Evolutionary conservation across 768 basidiomycete species (phyloP).

Genomic region (Piloderma croceum): DNA sequence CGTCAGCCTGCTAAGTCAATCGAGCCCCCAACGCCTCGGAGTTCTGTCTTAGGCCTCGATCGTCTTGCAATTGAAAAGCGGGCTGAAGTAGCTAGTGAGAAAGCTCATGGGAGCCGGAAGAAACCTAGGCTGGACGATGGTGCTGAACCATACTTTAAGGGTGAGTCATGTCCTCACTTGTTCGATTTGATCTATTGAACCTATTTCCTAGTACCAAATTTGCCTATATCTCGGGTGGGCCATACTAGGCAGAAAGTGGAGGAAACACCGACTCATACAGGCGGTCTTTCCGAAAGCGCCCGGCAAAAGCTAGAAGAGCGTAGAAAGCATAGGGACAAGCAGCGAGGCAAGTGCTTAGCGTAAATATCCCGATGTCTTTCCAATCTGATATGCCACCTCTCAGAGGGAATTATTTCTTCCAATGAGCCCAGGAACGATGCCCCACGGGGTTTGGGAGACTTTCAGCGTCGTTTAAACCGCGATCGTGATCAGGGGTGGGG

Average conservation of each 20-base stretch:
- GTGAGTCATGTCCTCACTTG: conserved; percentile 35
- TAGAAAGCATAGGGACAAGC: conserved; percentile 61
- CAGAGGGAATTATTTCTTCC: conserved; percentile 68
- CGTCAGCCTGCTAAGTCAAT: conserved; percentile 65
- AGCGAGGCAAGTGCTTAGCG: conserved; percentile 44
- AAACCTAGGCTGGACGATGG: conserved; percentile 50
- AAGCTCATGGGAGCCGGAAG: conserved; percentile 53
- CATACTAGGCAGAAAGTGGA: conserved; percentile 71
- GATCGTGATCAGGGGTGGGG: conserved; percentile 50
- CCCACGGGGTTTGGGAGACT: conserved; percentile 84
- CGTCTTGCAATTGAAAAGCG: conserved; percentile 85
- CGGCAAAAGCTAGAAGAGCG: conserved; percentile 72
- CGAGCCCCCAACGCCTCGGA: conserved; percentile 71
- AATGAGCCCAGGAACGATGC: conserved; percentile 52
- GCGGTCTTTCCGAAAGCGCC: conserved; percentile 77
- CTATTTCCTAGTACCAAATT: conserved; percentile 60
- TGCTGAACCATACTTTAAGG: conserved; percentile 80
- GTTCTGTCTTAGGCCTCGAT: conserved; percentile 84
- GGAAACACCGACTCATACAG: conserved; percentile 91
- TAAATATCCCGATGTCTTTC: background rate
- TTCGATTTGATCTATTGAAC: background rate
- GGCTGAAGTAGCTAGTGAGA: conserved; percentile 45
- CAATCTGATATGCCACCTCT: background rate
- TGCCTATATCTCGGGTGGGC: conserved; percentile 55
- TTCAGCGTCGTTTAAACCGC: conserved; percentile 86